Conservation (phyloP, 2,329 filamentous ascomycete species). For the Rutstroemia sp. region DNA sequence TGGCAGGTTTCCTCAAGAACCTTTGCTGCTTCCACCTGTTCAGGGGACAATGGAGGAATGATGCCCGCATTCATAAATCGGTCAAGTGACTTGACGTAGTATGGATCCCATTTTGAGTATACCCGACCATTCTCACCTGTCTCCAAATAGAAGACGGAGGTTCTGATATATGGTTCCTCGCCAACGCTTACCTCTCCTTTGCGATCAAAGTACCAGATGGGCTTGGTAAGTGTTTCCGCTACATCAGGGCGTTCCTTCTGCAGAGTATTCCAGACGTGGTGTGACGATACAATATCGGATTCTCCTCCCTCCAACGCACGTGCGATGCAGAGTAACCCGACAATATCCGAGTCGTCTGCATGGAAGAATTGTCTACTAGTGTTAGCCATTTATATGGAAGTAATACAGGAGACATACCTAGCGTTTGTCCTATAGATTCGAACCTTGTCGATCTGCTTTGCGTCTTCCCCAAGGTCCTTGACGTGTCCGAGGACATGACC, state of each 20-base stretch:
- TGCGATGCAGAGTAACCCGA: constrained; percentile 75
- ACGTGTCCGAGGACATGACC: constrained; percentile 86
- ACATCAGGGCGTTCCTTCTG: constrained; percentile 71
- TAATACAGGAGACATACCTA: constrained; percentile 32
- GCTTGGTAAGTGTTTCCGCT: constrained; percentile 64
- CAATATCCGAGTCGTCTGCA: constrained; percentile 73
- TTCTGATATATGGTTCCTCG: constrained; percentile 66
- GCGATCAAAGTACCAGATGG: constrained; percentile 87
- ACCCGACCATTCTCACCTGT: constrained; percentile 56
- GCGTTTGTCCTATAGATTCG: constrained; percentile 88
- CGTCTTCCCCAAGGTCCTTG: constrained; percentile 65
- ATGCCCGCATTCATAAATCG: constrained; percentile 67
- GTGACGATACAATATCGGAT: constrained; percentile 70
- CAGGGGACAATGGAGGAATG: constrained; percentile 63
- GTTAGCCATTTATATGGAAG: background rate
- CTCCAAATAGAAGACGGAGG: constrained; percentile 71
- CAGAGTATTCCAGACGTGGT: constrained; percentile 75
- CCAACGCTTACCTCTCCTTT: constrained; percentile 75
- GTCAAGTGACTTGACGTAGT: constrained; percentile 70
- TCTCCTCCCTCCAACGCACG: constrained; percentile 75
- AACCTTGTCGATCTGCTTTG: constrained; percentile 66
- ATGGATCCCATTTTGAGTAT: constrained; percentile 85
- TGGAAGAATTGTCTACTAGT: constrained; percentile 68
- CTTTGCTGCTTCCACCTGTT: constrained; percentile 59
- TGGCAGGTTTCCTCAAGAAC: constrained; percentile 72